Evolutionary conservation across 225 moss, liverwort and hornwort species (phyloP), one percentile per base, ranked within the genome.

Genomic region (Straminergon stramineum): DNA sequence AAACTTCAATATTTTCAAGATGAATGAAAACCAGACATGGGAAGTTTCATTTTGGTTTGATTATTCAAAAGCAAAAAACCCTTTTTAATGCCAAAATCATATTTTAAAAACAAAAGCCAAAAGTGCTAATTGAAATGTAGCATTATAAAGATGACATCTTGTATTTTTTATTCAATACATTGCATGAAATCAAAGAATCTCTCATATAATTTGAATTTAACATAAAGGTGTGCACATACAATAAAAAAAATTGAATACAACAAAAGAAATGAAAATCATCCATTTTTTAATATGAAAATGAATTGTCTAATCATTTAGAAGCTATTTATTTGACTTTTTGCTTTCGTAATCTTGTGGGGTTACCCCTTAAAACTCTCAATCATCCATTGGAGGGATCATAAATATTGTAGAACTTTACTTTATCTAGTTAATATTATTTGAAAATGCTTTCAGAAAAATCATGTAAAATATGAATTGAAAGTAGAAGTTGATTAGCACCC

Each of bases 321-420:
- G n/a, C 69, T 6, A 69, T n/a, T n/a, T 21, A 22, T n/a, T 69
- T n/a, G n/a, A 7, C n/a, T n/a, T 69, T 22, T n/a, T 13, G n/a
- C 22, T 69, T 3, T 5, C 9, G 4, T 19, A 12, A 37, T 5
- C 21, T 21, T 68, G 12, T n/a, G n/a, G 22, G 13, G 13, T 69
- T 69, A 11, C 2, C 5, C 34, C 17, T 4, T 31, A 34, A 37
- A 37, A 21, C 4, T n/a, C 7, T 69, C n/a, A n/a, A n/a, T 4
- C 22, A 22, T n/a, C n/a, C 12, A n/a, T n/a, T n/a, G 2, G 9
- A 13, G 2, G 37, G 12, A 37, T n/a, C 5, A 68, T 4, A 2
- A 68, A 68, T 68, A 11, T n/a, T n/a, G 7, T 22, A 12, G 21
- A 69, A 69, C n/a, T 21, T 21, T 21, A 6, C 4, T 68, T 68